phyloP scores from a whole-genome alignment of 257 asterid species.

The Solanum chiquidenum region DNA sequence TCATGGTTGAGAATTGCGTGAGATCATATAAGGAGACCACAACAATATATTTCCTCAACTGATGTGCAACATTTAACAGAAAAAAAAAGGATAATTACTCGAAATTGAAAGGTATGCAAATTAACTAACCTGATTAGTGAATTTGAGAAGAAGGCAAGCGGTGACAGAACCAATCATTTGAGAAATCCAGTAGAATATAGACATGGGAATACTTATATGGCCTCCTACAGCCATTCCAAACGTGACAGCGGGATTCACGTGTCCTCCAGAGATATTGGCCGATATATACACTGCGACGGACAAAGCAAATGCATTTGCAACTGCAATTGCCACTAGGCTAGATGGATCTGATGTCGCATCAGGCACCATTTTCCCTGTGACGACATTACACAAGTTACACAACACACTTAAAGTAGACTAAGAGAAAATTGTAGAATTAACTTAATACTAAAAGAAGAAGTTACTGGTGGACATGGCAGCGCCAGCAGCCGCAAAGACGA shows the following conservation, averaged over 20 bases:
- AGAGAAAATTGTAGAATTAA: not conserved
- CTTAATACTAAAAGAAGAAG: not conserved
- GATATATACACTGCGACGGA: constrained; percentile 53
- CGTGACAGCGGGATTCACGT: constrained; percentile 84
- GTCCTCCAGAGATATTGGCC: constrained; percentile 69
- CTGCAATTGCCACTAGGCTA: constrained; percentile 36
- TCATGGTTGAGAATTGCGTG: not conserved
- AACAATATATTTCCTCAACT: not conserved
- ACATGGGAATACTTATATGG: constrained; percentile 47
- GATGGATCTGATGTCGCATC: constrained; percentile 30
- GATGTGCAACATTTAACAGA: not conserved
- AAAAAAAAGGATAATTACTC: not conserved
- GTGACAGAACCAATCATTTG: constrained; percentile 62
- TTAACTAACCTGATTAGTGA: constrained; percentile 33
- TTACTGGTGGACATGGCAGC: constrained; percentile 53
- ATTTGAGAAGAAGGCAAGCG: constrained; percentile 55
- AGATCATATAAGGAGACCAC: not conserved
- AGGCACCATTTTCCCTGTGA: constrained; percentile 35
- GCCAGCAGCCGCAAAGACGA: constrained; percentile 70
- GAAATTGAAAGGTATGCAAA: not conserved
- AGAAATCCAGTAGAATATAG: constrained; percentile 52
- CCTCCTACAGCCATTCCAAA: constrained; percentile 76
- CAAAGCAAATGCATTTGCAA: constrained; percentile 54
- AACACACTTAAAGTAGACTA: not conserved
- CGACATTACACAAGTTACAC: not conserved